Percentiles rank a stretch among this genome's conserved stretches.
These are phyloP conservation scores for Talaromyces sp. DNA, from an alignment of 2,329 filamentous ascomycete genomes.

Conservation along the genomic window DNA sequence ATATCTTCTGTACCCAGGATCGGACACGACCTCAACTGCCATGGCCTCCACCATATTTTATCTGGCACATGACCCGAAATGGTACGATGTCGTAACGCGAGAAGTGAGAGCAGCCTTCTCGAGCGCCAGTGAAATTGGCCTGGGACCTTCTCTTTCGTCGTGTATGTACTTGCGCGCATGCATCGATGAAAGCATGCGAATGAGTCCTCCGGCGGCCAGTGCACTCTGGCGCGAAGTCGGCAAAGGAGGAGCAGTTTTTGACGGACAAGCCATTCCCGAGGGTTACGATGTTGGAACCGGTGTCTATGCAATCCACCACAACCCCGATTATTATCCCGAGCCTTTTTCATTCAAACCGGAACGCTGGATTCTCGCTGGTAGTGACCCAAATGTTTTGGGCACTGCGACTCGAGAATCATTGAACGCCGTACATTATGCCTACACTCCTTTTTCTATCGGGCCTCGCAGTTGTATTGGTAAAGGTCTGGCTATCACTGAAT, in stretches of 20 bases:
- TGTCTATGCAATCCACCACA: slow-evolving; percentile 35
- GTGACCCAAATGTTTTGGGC: not conserved
- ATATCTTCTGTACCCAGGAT: slow-evolving; percentile 23
- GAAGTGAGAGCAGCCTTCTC: not conserved
- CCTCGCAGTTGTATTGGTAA: slow-evolving; percentile 23
- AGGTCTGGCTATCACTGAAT: slow-evolving; percentile 17
- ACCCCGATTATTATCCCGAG: slow-evolving; percentile 30
- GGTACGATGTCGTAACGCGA: slow-evolving; percentile 20
- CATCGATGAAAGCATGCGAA: slow-evolving; percentile 9
- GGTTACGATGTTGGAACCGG: slow-evolving; percentile 32
- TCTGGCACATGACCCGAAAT: slow-evolving; percentile 32
- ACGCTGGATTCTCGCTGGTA: slow-evolving; percentile 30
- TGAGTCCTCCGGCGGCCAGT: slow-evolving; percentile 16
- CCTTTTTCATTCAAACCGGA: slow-evolving; percentile 33
- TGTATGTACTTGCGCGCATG: not conserved
- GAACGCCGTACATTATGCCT: not conserved
- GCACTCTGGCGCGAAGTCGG: slow-evolving; percentile 31
- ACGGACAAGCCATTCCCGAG: slow-evolving; percentile 30
- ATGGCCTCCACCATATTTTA: slow-evolving; percentile 41
- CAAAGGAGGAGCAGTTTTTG: slow-evolving; percentile 30
- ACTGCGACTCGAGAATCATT: not conserved
- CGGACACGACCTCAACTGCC: slow-evolving; percentile 41
- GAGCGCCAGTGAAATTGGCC: not conserved
- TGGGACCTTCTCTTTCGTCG: not conserved
- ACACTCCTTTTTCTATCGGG: slow-evolving; percentile 19